These are phyloP conservation scores for Mycena amicta DNA, from an alignment of 768 basidiomycete species.

Conservation along the genomic window DNA sequence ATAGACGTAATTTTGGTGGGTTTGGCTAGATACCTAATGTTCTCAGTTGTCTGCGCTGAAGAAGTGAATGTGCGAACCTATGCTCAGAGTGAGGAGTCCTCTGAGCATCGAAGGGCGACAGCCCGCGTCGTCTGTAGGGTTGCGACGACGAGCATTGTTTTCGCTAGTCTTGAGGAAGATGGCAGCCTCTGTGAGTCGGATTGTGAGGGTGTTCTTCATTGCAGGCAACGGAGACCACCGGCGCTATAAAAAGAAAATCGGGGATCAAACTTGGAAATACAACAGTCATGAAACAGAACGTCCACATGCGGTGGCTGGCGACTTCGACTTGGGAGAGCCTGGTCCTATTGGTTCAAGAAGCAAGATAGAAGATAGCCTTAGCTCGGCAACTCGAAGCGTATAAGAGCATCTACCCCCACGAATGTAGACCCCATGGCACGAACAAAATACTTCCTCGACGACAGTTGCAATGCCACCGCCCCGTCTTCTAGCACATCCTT, in stretches of 20 bases:
- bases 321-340: too few relatives aligned
- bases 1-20: conserved; percentile 87
- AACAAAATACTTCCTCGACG: not conserved
- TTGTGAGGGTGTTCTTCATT: conserved; percentile 29
- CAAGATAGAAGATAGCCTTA: too few relatives aligned
- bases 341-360: too few relatives aligned
- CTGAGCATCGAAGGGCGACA: conserved; percentile 59
- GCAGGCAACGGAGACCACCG: too few relatives aligned
- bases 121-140: conserved; percentile 24
- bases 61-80: conserved; percentile 13
- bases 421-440: not conserved
- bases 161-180: conserved; percentile 45
- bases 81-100: conserved; percentile 63
- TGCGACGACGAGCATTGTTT: conserved; percentile 32
- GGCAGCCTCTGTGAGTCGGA: conserved; percentile 54
- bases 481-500: conserved; percentile 2
- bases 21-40: conserved; percentile 51
- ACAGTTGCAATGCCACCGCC: not conserved
- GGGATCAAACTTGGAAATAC: too few relatives aligned
- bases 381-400: too few relatives aligned
- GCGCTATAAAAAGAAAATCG: too few relatives aligned
- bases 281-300: too few relatives aligned
- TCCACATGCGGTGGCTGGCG: too few relatives aligned
- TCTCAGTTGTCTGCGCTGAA: conserved; percentile 2
- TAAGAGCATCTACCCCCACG: too few relatives aligned